Percentiles rank a stretch among this genome's conserved stretches.
Evolutionary conservation across 1,284 basidiomycete species (phyloP).

Genomic region (Fomitopsis schrenkii): DNA sequence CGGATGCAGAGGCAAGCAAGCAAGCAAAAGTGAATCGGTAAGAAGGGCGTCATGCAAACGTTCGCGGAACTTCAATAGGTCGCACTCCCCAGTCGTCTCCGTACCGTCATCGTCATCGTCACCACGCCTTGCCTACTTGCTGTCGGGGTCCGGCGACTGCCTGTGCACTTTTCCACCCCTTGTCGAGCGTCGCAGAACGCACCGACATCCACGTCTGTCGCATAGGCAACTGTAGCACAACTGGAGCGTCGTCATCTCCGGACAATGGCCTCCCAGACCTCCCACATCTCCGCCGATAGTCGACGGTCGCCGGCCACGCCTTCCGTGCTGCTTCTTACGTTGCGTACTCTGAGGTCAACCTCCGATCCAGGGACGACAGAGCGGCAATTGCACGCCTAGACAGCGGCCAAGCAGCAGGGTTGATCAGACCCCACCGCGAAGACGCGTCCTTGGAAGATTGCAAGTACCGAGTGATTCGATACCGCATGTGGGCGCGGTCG

Average conservation of each 20-base stretch:
- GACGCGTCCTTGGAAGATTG: conserved; percentile 1
- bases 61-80: not conserved
- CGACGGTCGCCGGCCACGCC: not conserved
- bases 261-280: not conserved
- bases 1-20: conserved; percentile 34
- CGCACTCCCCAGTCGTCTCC: not conserved
- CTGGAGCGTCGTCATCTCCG: not conserved
- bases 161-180: not conserved
- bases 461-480: not conserved
- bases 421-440: conserved; percentile 15
- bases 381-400: not conserved
- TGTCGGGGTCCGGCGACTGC: not conserved
- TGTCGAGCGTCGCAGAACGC: not conserved
- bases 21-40: conserved; percentile 39
- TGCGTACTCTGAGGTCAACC: not conserved
- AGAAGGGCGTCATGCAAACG: conserved; percentile 2
- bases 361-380: not conserved
- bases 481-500: not conserved
- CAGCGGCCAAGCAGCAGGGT: conserved; percentile 2
- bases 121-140: not conserved
- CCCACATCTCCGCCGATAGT: not conserved
- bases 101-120: not conserved
- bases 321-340: conserved; percentile 5
- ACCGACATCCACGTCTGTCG: not conserved
- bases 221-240: not conserved